Evolutionary conservation across 345 rosid species (phyloP), one percentile per base, ranked within the genome.

Genomic region (Hibiscus mutabilis): DNA sequence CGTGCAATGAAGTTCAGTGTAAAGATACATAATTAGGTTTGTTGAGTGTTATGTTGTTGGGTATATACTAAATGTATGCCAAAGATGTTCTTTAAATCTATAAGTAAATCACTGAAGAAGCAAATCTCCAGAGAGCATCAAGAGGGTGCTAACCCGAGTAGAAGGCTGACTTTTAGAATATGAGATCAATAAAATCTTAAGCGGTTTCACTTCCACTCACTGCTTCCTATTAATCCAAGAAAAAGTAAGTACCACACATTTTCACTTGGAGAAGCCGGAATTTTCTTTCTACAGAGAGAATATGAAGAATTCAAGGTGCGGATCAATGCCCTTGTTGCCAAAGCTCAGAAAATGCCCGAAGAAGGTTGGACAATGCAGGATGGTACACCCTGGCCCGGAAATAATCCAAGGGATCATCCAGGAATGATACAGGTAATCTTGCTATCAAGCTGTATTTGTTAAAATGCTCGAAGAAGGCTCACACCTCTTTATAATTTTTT

Each of bases 311-410:
- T 89, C 85, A 95, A 95, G 84, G 98, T 95, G 80, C 84, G 98
- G 69, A 95, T 91, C 80, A 95, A 95, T 87, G 99, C 99, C 40
- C 93, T 92, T 77, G 99, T 95, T 81, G 91, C 91, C 66, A 95
- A 95, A 80, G 99, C 99, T 69, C 99, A 92, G 73, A 95, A 95
- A 83, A 76, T 87, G 88, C 99, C 99, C 24, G 99, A 95, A 85
- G 99, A 95, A 87, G 99, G 99, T 67, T 95, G 99, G 99, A 95
- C 99, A 12, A 95, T 95, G 99, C 98, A 95, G 81, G 99, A 95
- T 84, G 99, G 99, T 68, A 95, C 99, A 76, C 84, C 98, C 5
- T 95, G 99, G 99, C 98, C 99, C 70, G 99, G 99, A 78, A 95
- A 95, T 80, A 95, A 95, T 86, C 78, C 98, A 35, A 85, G 99